These are phyloP conservation scores for Aspergillus sp. DNA, from an alignment of 2,329 filamentous ascomycete genomes.

Conservation along the genomic window DNA sequence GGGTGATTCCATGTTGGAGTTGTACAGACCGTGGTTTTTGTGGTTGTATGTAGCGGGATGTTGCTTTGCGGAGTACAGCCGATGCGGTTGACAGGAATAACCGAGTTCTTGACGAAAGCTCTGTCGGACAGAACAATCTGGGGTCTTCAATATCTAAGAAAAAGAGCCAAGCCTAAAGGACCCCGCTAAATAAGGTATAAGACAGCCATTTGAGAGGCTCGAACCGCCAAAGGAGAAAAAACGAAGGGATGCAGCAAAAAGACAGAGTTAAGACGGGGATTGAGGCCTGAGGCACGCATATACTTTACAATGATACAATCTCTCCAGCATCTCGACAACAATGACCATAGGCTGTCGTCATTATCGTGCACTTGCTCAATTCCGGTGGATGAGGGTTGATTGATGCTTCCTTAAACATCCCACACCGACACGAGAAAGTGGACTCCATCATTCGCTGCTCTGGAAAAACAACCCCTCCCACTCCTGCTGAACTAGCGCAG, in stretches of 20 bases:
- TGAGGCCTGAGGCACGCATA: background rate
- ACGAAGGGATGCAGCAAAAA: background rate
- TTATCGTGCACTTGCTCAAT: background rate
- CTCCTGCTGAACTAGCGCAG: background rate
- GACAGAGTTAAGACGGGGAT: background rate
- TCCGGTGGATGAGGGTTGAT: background rate
- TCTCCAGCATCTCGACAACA: too few species aligned
- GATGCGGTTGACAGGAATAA: background rate
- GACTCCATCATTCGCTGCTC: background rate
- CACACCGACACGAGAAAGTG: background rate
- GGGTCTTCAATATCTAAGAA: background rate
- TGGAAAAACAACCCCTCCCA: background rate
- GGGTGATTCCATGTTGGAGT: constrained; percentile 2
- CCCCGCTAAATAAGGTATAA: background rate
- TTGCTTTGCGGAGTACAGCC: background rate
- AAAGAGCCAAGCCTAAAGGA: background rate
- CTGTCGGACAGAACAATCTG: background rate
- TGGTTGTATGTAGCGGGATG: background rate
- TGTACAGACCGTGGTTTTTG: background rate
- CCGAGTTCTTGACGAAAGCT: background rate
- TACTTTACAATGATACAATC: background rate
- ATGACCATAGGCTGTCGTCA: background rate
- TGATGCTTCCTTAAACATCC: background rate
- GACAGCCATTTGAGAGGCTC: background rate
- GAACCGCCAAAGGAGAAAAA: background rate